phyloP scores from a whole-genome alignment of 345 rosid species.

The Isatis tinctoria region DNA sequence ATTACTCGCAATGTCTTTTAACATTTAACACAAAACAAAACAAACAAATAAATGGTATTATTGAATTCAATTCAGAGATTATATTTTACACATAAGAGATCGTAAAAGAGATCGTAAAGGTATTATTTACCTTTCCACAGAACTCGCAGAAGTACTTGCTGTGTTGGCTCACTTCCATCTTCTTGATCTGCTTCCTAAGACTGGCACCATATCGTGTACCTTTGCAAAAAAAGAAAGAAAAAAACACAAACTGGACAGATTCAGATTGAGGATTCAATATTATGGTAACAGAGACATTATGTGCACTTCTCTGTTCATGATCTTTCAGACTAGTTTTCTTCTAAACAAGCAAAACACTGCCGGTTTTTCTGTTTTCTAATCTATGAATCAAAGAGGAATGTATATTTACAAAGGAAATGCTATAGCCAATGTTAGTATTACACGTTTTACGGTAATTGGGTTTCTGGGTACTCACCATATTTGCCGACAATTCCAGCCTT shows the following conservation, averaged over 20 bases:
- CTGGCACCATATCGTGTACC: conserved; percentile 69
- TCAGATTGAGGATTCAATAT: too few species aligned
- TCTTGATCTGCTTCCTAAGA: conserved; percentile 61
- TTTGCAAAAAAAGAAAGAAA: too few species aligned
- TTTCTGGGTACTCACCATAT: conserved; percentile 30
- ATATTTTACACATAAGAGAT: neutral
- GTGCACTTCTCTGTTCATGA: too few species aligned
- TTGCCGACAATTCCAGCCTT: conserved; percentile 69
- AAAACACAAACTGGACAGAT: neutral
- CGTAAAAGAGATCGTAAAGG: neutral
- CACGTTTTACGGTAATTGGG: too few species aligned
- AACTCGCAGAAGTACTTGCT: conserved; percentile 65
- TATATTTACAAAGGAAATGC: neutral
- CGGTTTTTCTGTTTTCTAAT: neutral
- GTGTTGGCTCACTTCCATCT: conserved; percentile 66
- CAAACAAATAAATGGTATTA: neutral
- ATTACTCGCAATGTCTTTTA: neutral
- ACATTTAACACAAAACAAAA: too few species aligned
- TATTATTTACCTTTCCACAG: conserved; percentile 60
- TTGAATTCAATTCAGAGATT: too few species aligned
- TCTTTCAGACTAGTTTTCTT: neutral
- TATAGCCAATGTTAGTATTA: neutral
- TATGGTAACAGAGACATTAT: too few species aligned
- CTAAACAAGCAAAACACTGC: neutral
- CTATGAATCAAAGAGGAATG: neutral